Percentiles rank a stretch among this genome's conserved stretches.
Evolutionary conservation across 306 rosid genomes (phyloP).

Genomic region (Cucurbita moschata): DNA sequence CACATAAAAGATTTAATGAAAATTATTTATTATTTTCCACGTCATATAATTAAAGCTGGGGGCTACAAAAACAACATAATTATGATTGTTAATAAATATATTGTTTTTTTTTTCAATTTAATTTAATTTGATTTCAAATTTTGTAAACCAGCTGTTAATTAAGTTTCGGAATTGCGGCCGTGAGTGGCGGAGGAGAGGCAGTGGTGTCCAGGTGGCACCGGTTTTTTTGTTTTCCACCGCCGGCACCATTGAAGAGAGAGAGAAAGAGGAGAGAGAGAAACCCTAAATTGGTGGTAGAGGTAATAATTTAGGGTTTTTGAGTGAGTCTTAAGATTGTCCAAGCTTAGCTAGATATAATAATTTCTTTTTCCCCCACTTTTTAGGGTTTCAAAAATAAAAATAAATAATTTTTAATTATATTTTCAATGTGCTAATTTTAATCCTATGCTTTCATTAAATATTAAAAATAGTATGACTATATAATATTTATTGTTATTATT

Average conservation of each 20-base stretch:
- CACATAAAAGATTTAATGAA: no score
- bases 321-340: background rate
- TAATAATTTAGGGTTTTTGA: constrained; percentile 2
- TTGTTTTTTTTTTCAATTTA: background rate
- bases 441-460: no score
- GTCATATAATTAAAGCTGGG: background rate
- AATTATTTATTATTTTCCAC: no score
- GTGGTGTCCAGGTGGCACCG: background rate
- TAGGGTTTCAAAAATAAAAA: background rate
- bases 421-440: no score
- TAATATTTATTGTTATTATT: no score
- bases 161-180: background rate
- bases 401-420: no score
- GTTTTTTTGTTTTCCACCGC: background rate
- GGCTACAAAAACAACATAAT: background rate
- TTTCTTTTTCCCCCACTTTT: background rate
- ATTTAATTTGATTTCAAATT: background rate
- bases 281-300: background rate
- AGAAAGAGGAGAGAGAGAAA: background rate
- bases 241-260: background rate
- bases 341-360: background rate
- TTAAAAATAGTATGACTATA: no score
- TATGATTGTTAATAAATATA: background rate
- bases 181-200: constrained; percentile 1
- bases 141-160: background rate